Evolutionary conservation across 2,329 filamentous ascomycete genomes (phyloP).

Genomic region (Colletotrichum noveboracense): DNA sequence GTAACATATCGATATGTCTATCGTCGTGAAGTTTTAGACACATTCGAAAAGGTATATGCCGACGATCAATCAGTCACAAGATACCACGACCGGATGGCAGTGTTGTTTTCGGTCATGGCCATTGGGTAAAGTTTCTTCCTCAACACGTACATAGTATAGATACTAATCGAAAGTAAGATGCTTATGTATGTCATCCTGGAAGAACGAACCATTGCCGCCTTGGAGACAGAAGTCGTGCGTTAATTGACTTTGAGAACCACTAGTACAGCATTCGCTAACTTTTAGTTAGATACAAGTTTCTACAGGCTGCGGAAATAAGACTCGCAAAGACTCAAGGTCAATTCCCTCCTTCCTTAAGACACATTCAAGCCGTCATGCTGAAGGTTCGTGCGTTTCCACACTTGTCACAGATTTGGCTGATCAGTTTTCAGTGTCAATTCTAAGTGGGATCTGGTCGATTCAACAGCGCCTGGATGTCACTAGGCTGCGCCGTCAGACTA

Average conservation of each 20-base stretch:
- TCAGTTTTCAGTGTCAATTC: background rate
- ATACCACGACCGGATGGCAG: background rate
- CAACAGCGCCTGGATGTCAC: background rate
- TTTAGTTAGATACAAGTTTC: background rate
- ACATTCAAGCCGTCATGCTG: background rate
- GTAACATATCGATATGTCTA: background rate
- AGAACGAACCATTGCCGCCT: background rate
- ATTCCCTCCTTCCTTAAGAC: background rate
- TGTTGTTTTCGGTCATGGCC: background rate
- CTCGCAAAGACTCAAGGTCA: background rate
- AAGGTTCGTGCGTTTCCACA: background rate
- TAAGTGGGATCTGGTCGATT: background rate
- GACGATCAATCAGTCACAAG: background rate
- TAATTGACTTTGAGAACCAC: fast-evolving
- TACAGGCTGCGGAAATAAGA: background rate
- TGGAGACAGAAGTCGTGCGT: background rate
- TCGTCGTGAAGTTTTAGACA: background rate
- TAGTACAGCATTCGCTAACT: background rate
- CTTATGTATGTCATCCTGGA: background rate
- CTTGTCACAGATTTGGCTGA: background rate
- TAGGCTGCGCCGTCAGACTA: background rate
- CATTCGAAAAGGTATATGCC: background rate
- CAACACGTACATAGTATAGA: fast-evolving
- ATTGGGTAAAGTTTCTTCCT: background rate
- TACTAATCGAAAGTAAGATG: background rate